A percentile compares a stretch with the other conserved stretches of the same genome.
phyloP scores from a whole-genome alignment of 768 basidiomycete genomes.

The Auricularia cornea region DNA sequence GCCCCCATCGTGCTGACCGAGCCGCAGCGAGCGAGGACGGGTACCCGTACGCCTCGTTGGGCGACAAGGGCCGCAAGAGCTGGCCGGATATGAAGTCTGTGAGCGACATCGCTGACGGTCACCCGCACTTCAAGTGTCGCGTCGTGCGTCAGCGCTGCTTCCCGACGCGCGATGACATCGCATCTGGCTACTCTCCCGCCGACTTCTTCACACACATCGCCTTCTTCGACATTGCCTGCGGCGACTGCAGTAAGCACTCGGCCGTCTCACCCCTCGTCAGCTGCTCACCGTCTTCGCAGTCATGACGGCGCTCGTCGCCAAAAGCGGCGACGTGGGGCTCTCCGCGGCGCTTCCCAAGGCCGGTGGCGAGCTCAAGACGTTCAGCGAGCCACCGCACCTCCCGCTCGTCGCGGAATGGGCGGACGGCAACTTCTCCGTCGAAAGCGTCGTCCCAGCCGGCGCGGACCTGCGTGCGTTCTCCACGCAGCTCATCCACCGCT shows the following conservation, averaged over 20 bases:
- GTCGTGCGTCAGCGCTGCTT: neutral
- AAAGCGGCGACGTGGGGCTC: slow-evolving; percentile 25
- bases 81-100: neutral
- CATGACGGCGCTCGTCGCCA: slow-evolving; percentile 22
- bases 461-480: neutral
- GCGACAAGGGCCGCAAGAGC: neutral
- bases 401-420: slow-evolving; percentile 12
- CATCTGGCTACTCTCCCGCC: slow-evolving; percentile 9
- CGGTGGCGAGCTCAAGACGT: neutral
- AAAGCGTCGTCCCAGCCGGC: slow-evolving; percentile 4
- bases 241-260: slow-evolving; percentile 26
- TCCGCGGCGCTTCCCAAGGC: slow-evolving; percentile 26
- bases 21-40: slow-evolving; percentile 25
- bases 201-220: slow-evolving; percentile 27
- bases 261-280: neutral
- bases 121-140: slow-evolving; percentile 4
- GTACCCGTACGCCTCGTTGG: slow-evolving; percentile 21
- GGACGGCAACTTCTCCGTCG: slow-evolving; percentile 13
- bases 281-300: slow-evolving; percentile 11
- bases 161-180: slow-evolving; percentile 13
- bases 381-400: slow-evolving; percentile 10
- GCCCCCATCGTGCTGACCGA: neutral
- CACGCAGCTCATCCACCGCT: neutral
- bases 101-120: neutral
- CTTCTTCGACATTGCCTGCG: slow-evolving; percentile 24